phyloP scores from a whole-genome alignment of 2,329 filamentous ascomycete genomes.

The Trichoderma harzianum region DNA sequence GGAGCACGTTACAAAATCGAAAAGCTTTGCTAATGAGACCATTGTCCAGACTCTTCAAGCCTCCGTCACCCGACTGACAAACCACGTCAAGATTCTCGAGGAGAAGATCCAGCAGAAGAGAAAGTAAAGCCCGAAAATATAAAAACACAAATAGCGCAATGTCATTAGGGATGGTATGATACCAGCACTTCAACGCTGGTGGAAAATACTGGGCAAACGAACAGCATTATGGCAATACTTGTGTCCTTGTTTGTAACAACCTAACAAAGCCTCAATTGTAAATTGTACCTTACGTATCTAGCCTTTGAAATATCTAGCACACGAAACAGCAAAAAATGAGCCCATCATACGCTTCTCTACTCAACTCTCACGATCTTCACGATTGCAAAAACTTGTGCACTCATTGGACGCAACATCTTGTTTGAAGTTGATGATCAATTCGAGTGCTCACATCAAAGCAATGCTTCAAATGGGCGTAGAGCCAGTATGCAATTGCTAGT shows the following conservation, averaged over 20 bases:
- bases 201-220: not conserved
- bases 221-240: not conserved
- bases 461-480: constrained; percentile 27
- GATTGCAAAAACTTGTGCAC: not conserved
- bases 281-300: not conserved
- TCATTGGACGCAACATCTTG: not conserved
- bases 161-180: not conserved
- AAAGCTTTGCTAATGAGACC: not conserved
- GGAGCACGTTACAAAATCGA: not conserved
- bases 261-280: not conserved
- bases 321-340: not conserved
- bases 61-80: constrained; percentile 80
- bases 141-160: not conserved
- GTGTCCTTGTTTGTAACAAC: not conserved
- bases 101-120: constrained; percentile 73
- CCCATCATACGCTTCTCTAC: not conserved
- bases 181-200: not conserved
- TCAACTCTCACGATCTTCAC: not conserved
- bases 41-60: constrained; percentile 71
- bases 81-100: constrained; percentile 79
- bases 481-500: constrained; percentile 26
- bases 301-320: not conserved
- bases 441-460: constrained; percentile 18
- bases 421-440: constrained; percentile 12
- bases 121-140: constrained; percentile 46